phyloP scores from a whole-genome alignment of 2,329 filamentous ascomycete species.

The Colletotrichum sp. region DNA sequence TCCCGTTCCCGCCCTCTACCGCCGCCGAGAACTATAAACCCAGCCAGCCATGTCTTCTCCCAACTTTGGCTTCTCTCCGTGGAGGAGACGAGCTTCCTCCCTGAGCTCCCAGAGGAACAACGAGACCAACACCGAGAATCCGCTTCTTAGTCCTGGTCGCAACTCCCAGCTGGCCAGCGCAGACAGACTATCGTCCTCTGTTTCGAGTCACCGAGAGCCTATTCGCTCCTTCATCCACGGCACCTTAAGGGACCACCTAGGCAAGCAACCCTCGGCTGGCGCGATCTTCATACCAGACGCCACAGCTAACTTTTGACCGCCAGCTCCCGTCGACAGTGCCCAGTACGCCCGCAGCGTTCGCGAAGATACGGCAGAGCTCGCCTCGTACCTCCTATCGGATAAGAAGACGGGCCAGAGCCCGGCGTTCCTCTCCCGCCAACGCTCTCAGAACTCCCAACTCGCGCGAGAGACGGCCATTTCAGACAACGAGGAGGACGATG shows the following conservation, averaged over 20 bases:
- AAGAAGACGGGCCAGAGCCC: slow-evolving; percentile 50
- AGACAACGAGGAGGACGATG: slow-evolving; percentile 30
- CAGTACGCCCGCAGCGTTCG: slow-evolving; percentile 81
- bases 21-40: background rate
- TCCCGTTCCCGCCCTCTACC: background rate
- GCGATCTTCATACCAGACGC: background rate
- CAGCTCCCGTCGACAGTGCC: slow-evolving; percentile 65
- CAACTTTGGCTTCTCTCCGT: slow-evolving; percentile 51
- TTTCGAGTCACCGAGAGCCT: slow-evolving; percentile 60
- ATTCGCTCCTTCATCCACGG: slow-evolving; percentile 76
- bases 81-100: slow-evolving; percentile 42
- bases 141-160: slow-evolving; percentile 22
- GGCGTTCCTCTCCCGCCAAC: slow-evolving; percentile 48
- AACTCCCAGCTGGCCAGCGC: slow-evolving; percentile 24
- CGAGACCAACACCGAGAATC: slow-evolving; percentile 25
- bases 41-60: slow-evolving; percentile 49
- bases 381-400: slow-evolving; percentile 79
- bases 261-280: slow-evolving; percentile 43
- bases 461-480: slow-evolving; percentile 27
- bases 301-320: background rate
- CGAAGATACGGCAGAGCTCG: slow-evolving; percentile 86
- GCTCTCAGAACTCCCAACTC: slow-evolving; percentile 36
- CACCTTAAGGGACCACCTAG: slow-evolving; percentile 62
- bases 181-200: slow-evolving; percentile 42
- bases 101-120: slow-evolving; percentile 21